These are phyloP conservation scores for Vigna mungo DNA, from an alignment of 306 rosid genomes.

Conservation along the genomic window DNA sequence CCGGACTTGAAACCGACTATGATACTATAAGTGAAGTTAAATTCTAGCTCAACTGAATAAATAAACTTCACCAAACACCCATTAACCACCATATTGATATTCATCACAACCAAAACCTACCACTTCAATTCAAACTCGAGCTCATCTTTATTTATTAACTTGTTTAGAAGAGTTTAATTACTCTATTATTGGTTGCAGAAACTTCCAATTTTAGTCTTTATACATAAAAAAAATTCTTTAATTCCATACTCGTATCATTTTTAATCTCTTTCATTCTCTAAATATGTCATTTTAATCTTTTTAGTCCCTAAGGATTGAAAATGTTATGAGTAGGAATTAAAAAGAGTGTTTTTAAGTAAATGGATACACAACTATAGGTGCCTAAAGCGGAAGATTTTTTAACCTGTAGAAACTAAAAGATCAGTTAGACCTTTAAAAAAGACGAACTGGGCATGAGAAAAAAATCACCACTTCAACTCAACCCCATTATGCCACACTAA, in stretches of 20 bases:
- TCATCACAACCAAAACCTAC: not conserved
- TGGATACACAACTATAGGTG: not conserved
- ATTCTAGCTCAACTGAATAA: not conserved
- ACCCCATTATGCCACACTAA: slow-evolving; percentile 4
- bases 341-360: not conserved
- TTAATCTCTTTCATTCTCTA: not conserved
- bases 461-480: slow-evolving; percentile 17
- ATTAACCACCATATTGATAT: not conserved
- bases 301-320: not conserved
- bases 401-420: too few relatives aligned
- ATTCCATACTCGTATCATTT: too few relatives aligned
- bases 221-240: too few relatives aligned
- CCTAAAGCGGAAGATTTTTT: not conserved
- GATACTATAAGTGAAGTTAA: too few relatives aligned
- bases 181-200: too few relatives aligned
- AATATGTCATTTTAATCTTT: not conserved
- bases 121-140: slow-evolving; percentile 12
- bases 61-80: slow-evolving; percentile 48
- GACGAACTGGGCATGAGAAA: not conserved
- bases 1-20: not conserved
- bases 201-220: too few relatives aligned
- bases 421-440: not conserved
- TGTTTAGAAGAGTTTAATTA: not conserved
- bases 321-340: not conserved
- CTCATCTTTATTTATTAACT: not conserved